phyloP scores from a whole-genome alignment of 495 filamentous ascomycete genomes.

The Niebla homalea region DNA sequence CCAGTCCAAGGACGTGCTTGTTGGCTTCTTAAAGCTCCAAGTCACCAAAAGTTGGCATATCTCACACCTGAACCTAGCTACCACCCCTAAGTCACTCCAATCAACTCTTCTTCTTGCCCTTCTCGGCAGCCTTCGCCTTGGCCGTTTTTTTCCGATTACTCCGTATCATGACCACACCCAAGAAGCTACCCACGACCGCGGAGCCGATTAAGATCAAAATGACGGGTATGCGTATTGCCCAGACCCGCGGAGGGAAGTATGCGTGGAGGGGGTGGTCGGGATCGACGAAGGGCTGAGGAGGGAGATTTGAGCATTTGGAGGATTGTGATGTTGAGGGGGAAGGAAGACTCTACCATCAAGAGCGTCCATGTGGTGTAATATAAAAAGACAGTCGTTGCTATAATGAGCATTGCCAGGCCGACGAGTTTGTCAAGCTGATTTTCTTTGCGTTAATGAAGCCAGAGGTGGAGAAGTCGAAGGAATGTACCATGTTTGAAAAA shows the following conservation, averaged over 20 bases:
- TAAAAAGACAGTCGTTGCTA: slow-evolving; percentile 87
- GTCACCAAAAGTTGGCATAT: too few relatives aligned
- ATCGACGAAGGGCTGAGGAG: slow-evolving; percentile 83
- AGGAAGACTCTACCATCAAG: slow-evolving; percentile 57
- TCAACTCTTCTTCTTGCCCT: slow-evolving; percentile 52
- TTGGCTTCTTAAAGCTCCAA: too few relatives aligned
- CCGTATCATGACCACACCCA: slow-evolving; percentile 96
- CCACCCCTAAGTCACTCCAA: background rate
- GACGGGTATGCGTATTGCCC: slow-evolving; percentile 97
- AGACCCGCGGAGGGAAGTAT: slow-evolving; percentile 93
- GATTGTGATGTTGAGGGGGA: background rate
- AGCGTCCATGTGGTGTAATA: slow-evolving; percentile 99
- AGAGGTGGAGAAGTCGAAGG: background rate
- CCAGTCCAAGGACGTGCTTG: too few relatives aligned
- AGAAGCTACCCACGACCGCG: slow-evolving; percentile 90
- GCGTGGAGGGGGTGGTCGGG: slow-evolving; percentile 82
- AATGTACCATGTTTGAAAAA: slow-evolving; percentile 7
- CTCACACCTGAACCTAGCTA: too few relatives aligned
- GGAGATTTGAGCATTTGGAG: background rate
- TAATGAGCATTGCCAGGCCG: slow-evolving; percentile 93
- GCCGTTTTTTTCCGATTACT: slow-evolving; percentile 95
- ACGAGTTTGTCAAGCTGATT: slow-evolving; percentile 87
- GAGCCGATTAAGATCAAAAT: slow-evolving; percentile 85
- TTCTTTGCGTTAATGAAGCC: background rate
- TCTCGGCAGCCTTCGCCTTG: slow-evolving; percentile 67